Conservation (phyloP, 148 eudicot species). For the Rhododendron kiyosumense region DNA sequence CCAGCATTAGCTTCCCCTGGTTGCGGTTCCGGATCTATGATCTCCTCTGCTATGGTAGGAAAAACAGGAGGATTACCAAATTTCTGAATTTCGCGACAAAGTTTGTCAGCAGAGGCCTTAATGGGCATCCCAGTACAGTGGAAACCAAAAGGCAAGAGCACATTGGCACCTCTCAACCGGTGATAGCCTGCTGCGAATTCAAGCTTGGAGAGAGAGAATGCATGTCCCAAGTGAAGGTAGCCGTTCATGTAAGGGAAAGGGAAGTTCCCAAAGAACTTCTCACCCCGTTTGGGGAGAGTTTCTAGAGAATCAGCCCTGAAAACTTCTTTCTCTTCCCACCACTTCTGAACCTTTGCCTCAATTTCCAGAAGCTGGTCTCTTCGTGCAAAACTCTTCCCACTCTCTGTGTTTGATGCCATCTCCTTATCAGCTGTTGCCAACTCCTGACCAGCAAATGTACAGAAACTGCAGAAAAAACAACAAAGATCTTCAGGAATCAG, state of each 20-base stretch:
- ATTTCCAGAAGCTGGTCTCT: constrained; percentile 76
- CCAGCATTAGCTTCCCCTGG: constrained; percentile 35
- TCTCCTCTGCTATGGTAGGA: constrained; percentile 50
- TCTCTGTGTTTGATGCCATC: constrained; percentile 14
- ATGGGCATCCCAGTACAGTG: constrained; percentile 98
- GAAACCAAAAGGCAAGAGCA: constrained; percentile 84
- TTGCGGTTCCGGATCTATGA: constrained; percentile 25
- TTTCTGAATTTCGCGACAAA: constrained; percentile 56
- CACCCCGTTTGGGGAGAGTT: constrained; percentile 53
- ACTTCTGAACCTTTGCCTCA: constrained; percentile 46
- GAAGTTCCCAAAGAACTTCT: constrained; percentile 86
- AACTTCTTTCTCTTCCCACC: constrained; percentile 67
- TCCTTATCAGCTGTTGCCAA: constrained; percentile 23
- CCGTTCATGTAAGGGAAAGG: constrained; percentile 98
- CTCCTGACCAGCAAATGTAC: constrained; percentile 25
- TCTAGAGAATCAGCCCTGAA: constrained; percentile 58
- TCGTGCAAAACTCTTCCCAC: constrained; percentile 64
- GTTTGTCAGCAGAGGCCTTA: constrained; percentile 90
- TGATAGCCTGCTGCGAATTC: constrained; percentile 89
- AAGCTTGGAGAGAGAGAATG: constrained; percentile 82
- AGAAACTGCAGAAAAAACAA: constrained; percentile 28
- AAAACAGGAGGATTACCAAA: constrained; percentile 86
- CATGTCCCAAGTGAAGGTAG: constrained; percentile 84
- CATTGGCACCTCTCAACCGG: constrained; percentile 81
- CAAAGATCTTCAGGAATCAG: neutral